Evolutionary conservation across 306 rosid species (phyloP), one percentile per base, ranked within the genome.

Genomic region (Pterocarpus macrocarpus): DNA sequence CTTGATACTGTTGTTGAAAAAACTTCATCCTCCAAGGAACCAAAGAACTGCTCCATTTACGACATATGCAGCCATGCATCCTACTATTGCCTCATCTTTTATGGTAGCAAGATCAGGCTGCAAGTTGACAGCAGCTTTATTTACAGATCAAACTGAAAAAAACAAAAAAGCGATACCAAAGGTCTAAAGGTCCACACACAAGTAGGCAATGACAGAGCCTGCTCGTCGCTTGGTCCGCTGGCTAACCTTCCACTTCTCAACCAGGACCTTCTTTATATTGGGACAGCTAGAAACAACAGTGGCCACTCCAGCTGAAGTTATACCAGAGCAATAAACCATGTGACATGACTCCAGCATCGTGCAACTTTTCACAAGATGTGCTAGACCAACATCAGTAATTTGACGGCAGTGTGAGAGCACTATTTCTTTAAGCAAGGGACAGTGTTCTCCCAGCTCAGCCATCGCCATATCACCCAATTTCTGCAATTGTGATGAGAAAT

Each of bases 231-330:
- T 88, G 57, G 97, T 91, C 80, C 97, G 80, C 55, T 85, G 85
- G 79, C 97, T 93, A 62, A 93, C 97, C 90, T 93, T 93, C 89
- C 88, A 85, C 81, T 90, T 90, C 90, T 93, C 97, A 38, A 93
- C 94, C 45, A 91, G 85, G 50, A 93, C 87, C 83, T 93, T 93
- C 88, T 88, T 93, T 80, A 93, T 80, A 83, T 86, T 86, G 35
- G 92, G 86, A 59, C 97, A 93, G 43, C 97, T 73, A 5, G 97
- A 90, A 41, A 93, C 92, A 66, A 93, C 86, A 1, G 90, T 87
- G 75, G 97, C 93, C 17, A 91, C 94, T 35, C 94, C 97, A 4
- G 90, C 84, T 44, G 89, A 85, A 5, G 97, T 90, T 71, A 93
- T 80, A 43, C 91, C 87, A 5, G 90, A 87, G 82, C 97, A 93